Base-by-base conservation (phyloP, 202 grass and related monocot genomes). In the Miscanthus sacchariflorus region DNA sequence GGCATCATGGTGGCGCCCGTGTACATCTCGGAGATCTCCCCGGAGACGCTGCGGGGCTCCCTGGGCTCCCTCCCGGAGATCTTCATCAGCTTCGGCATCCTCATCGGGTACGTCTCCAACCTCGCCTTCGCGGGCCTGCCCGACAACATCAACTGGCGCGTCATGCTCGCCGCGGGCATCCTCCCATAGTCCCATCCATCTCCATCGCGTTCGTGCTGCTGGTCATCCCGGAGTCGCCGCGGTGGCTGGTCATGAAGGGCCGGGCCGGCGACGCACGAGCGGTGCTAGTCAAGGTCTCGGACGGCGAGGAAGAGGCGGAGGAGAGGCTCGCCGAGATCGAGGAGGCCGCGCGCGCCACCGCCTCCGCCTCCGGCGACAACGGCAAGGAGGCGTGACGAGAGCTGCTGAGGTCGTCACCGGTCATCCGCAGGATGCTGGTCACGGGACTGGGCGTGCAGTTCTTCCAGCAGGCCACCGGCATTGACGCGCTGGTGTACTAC, bases 401-500 rank as follows among this genome's bases (percentile, higher is more conserved):
- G 72, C 88, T 97, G 19, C 68, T 90, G 59, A 61, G 78, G 63
- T 92, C 95, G 27, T 90, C 92, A 6, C 92, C 89, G 3, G 81
- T 85, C 21, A 77, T 93, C 69, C 73, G 81, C 33, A 65, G 87
- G 71, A 97, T 95, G 95, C 77, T 97, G 9, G 69, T 93, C 35
- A 88, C 92, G 5, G 95, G 92, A 0, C 77, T 93, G 2, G 95
- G 92, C 17, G 81, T 97, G 12, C 91, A 93, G 71, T 93, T 72
- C 68, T 95, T 98, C 75, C 95, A 98, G 84, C 95, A 98, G 85
- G 82, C 82, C 72, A 95, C 91, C 0, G 95, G 95, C 38, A 90
- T 97, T 64, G 92, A 97, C 76, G 95, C 95, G 12, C 87, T 93
- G 33, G 91, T 97, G 63, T 97, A 97, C 85, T 97, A 97, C 82